Conservation (phyloP, 176 grass and related monocot genomes). For the Thinopyrum elongatum region DNA sequence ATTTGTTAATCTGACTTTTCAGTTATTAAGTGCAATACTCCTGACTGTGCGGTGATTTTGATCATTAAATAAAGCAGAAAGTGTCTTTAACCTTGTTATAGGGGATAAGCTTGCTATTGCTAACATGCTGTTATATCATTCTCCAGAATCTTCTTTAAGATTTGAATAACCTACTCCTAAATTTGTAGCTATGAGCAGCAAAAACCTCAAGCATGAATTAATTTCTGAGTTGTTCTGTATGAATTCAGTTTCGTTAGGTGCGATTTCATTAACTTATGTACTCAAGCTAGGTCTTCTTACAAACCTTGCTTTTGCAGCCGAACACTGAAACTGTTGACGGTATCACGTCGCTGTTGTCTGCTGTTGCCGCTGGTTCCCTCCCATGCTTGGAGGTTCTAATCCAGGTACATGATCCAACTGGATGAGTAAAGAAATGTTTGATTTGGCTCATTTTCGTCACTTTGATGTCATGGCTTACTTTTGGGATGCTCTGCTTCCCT, state of each 20-base stretch:
- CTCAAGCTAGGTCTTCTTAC: not conserved
- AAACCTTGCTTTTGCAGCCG: slow-evolving; percentile 40
- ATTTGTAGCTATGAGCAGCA: not conserved
- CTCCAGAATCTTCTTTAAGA: not conserved
- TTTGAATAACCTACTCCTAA: not conserved
- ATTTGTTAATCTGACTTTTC: not conserved
- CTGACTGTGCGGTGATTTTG: not conserved
- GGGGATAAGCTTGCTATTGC: too few species aligned
- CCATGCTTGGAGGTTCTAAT: slow-evolving; percentile 75
- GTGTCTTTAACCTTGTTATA: not conserved
- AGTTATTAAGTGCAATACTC: not conserved
- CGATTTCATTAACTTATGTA: not conserved
- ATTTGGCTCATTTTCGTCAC: not conserved
- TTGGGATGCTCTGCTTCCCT: not conserved
- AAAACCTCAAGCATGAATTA: not conserved
- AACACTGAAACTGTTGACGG: slow-evolving; percentile 76
- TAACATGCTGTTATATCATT: not conserved
- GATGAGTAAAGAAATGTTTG: not conserved
- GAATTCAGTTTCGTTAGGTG: too few species aligned
- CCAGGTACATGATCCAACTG: slow-evolving; percentile 39
- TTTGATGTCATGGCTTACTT: not conserved
- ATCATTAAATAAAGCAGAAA: not conserved
- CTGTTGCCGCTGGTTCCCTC: slow-evolving; percentile 70
- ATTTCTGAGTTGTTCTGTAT: too few species aligned
- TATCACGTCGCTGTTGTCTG: slow-evolving; percentile 68